Base-by-base conservation (phyloP, 257 asterid species). In the Striga asiatica region DNA sequence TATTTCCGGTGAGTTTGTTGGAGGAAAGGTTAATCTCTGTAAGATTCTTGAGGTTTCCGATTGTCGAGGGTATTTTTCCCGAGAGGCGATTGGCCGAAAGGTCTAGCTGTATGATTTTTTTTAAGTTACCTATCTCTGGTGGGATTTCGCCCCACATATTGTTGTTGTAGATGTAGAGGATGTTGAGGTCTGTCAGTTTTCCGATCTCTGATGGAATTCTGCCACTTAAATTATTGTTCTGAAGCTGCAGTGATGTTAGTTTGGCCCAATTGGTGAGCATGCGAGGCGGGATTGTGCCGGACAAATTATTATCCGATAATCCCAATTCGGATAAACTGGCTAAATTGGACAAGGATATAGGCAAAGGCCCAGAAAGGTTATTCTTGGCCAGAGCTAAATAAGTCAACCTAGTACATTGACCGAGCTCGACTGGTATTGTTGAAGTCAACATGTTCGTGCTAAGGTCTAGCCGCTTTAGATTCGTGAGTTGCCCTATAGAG, bases 171-270 rank as follows among this genome's bases (percentile, higher is more conserved):
- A 80, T 53, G 22, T 23, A 78, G 60, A 89, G 75, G 24, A 0
- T 8, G 0, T 2, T 19, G 24, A 83, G 84, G 20, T 77, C 66
- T 21, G 66, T 64, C 48, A 79, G 53, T 10, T 56, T 58, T 54
- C 84, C 87, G 49, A 86, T 81, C 62, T 74, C 94, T 2, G 85
- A 7, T 0, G 87, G 93, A 43, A 85, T 43, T 50, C 60, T 66
- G 5, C 97, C 94, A 0, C 66, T 66, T 72, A 89, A 79, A 20
- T 0, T 1, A 51, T 89, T 89, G 51, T 57, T 64, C 19, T 75
- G 83, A 55, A 84, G 66, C 80, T 83, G 94, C 76, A 88, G 56
- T 25, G 94, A 81, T 22, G 35, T 64, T 62, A 88, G 23, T 19
- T 59, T 61, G 21, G 82, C 71, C 96, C 94, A 88, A 43, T 72